Conservation (phyloP, 257 asterid species). For the Ophiorrhiza pumila region DNA sequence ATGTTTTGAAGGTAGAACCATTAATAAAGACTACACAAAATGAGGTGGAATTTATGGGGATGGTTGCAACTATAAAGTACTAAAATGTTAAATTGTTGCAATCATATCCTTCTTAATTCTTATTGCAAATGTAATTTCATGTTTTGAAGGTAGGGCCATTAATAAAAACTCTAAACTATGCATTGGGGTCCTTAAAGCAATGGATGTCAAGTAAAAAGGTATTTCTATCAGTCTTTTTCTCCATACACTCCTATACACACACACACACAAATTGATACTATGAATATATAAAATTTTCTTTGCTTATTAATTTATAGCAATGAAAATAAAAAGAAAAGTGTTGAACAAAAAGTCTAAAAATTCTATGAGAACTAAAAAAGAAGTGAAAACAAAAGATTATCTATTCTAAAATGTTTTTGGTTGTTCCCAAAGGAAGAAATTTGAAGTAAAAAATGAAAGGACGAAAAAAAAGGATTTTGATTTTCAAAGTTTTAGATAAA, state of each 20-base stretch:
- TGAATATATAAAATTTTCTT: too few species aligned
- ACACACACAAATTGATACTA: neutral
- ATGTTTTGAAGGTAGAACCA: constrained; percentile 55
- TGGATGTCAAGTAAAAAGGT: constrained; percentile 75
- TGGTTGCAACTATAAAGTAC: neutral
- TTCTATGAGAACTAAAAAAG: too few species aligned
- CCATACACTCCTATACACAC: too few species aligned
- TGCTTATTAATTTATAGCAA: too few species aligned
- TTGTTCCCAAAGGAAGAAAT: too few species aligned
- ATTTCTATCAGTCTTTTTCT: neutral
- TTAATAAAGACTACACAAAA: neutral
- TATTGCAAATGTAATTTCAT: neutral
- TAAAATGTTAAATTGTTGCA: too few species aligned
- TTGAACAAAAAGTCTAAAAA: too few species aligned
- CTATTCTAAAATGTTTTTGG: too few species aligned
- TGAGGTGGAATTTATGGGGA: neutral
- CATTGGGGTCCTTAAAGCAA: constrained; percentile 44
- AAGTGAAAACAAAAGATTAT: too few species aligned
- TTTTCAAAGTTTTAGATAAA: too few species aligned
- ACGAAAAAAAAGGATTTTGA: too few species aligned
- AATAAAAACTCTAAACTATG: constrained; percentile 52
- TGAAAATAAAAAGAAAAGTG: too few species aligned
- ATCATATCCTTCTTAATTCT: neutral
- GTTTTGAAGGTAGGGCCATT: constrained; percentile 57
- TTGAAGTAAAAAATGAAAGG: neutral